Base-by-base conservation (phyloP, 768 basidiomycete species). In the Amanita subjunquillea region DNA sequence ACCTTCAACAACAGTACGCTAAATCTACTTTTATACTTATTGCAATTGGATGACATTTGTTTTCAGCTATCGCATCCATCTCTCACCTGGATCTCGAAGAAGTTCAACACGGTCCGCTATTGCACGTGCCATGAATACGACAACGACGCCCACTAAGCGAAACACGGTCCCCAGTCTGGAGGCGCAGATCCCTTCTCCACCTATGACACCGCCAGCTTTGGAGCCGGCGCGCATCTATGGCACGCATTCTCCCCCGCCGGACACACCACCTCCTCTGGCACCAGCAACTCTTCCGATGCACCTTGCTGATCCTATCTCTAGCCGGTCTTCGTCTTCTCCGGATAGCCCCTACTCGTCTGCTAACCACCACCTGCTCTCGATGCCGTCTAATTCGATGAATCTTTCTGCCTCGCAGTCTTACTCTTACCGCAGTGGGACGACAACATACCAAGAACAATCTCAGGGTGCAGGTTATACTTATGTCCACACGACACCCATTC, bases 71-170 rank as follows among this genome's bases (percentile, higher is more conserved):
- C 83, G 86, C 17, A 88, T 89, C 57, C 87, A 89, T 62, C 72
- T 89, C 20, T 87, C 87, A 1, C 87, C 87, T 0, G 85, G 87
- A 47, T 89, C 87, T 0, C 77, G 87, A 29, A 69, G 87, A 45
- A 80, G 73, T 61, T 81, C 85, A 0, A 77, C 80, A 1, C 75
- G 84, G 38, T 76, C 79, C n/a, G 76, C 79, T 9, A 75, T 77
- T 48, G 72, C 73, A 32, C 75, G 77, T 49, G 65, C 66, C 13
- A 63, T 67, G 58, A 65, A 60, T 41, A 55, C 54, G 38, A 55
- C 54, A 38, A 55, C 56, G 32, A 46, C 25, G 1, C 69, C 63
- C 52, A 55, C 60, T 56, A 61, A 69, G 62, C 66, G 68, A 56
- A 48, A 62, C 37, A 55, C 66, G 41, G 46, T 67, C 42, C 42